phyloP scores from a whole-genome alignment of 768 basidiomycete genomes.

The Lepiota brunneoincarnata region DNA sequence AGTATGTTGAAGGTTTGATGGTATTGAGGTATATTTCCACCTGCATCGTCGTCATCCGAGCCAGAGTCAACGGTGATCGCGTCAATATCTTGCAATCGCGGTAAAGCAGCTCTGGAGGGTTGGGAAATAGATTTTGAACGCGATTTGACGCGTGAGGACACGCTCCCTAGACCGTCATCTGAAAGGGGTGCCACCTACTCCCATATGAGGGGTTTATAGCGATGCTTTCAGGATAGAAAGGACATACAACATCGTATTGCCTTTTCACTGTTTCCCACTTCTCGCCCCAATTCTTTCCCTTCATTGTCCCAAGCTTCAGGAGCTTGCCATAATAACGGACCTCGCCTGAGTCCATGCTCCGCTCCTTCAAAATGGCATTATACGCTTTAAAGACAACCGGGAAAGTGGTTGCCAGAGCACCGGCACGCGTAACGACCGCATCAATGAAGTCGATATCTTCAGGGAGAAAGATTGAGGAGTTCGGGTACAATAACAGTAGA shows the following conservation, averaged over 20 bases:
- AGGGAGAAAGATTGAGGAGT: constrained; percentile 45
- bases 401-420: constrained; percentile 70
- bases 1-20: constrained; percentile 4
- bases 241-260: constrained; percentile 41
- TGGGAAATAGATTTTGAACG: not conserved
- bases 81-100: constrained; percentile 6
- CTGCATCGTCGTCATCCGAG: not conserved
- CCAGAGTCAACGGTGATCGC: constrained; percentile 6
- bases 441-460: constrained; percentile 73
- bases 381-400: constrained; percentile 84
- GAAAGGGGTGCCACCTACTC: not conserved
- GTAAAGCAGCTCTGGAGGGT: not conserved
- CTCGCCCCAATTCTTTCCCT: constrained; percentile 75
- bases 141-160: constrained; percentile 11
- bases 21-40: not conserved
- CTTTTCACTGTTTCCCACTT: constrained; percentile 77
- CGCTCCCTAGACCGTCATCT: not conserved
- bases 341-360: constrained; percentile 76
- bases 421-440: constrained; percentile 67
- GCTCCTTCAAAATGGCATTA: constrained; percentile 71
- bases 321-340: constrained; percentile 81
- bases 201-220: constrained; percentile 7
- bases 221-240: not conserved
- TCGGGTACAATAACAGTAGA: constrained; percentile 44
- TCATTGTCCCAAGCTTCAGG: constrained; percentile 78